These are phyloP conservation scores for Solanum hybrid DNA, from an alignment of 305 asterid species.

Conservation along the genomic window DNA sequence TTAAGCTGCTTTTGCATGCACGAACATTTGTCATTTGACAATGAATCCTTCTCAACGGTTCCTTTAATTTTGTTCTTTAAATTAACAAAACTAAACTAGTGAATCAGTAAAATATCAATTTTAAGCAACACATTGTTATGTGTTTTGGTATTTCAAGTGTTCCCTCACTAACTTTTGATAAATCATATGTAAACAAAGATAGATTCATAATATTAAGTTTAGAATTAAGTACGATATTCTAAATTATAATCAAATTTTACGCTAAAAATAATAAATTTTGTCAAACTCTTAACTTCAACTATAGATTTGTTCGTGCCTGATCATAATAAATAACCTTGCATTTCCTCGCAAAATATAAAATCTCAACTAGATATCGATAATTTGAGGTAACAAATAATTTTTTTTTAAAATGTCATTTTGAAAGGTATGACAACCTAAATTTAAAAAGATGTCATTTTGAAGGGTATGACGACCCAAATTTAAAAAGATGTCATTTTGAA, in stretches of 20 bases:
- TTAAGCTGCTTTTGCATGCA: neutral
- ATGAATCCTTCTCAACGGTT: neutral
- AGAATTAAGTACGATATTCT: accelerated
- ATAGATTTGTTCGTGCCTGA: neutral
- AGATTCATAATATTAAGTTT: neutral
- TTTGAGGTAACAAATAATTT: too few species aligned
- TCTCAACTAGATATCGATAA: neutral
- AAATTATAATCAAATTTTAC: neutral
- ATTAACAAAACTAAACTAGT: neutral
- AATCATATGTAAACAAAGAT: neutral
- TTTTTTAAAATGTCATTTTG: too few species aligned
- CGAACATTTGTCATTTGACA: neutral
- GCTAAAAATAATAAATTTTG: neutral
- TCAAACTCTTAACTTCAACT: neutral
- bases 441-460: too few species aligned
- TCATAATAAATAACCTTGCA: neutral
- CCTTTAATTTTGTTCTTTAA: neutral
- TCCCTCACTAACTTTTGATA: neutral
- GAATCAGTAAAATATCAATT: neutral
- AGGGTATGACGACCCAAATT: too few species aligned
- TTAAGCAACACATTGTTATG: neutral
- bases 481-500: too few species aligned
- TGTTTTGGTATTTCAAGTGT: neutral
- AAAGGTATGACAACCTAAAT: too few species aligned
- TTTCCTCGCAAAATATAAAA: neutral